phyloP scores from a whole-genome alignment of 2,329 filamentous ascomycete species.

The Aureobasidium uvarum region DNA sequence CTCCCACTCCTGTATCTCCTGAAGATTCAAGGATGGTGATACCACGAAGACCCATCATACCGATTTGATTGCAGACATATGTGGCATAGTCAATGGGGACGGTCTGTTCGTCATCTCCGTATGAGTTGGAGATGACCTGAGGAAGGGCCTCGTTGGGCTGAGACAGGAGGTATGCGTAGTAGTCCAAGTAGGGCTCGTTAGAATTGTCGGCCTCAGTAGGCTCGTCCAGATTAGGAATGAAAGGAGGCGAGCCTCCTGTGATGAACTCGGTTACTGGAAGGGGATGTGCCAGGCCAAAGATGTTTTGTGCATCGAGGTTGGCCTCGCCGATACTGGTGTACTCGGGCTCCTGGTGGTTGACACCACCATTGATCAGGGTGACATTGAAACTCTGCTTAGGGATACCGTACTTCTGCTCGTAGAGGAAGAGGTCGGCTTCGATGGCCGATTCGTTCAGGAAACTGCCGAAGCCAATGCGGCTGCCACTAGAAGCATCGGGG shows the following conservation, averaged over 20 bases:
- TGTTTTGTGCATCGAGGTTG: conserved; percentile 62
- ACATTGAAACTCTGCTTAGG: conserved; percentile 54
- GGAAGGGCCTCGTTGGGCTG: conserved; percentile 57
- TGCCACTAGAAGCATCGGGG: conserved; percentile 43
- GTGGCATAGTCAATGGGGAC: conserved; percentile 59
- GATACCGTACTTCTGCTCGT: conserved; percentile 32
- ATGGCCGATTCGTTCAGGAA: conserved; percentile 32
- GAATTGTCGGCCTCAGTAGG: conserved; percentile 29
- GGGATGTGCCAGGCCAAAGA: conserved; percentile 30
- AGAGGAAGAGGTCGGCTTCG: conserved; percentile 31
- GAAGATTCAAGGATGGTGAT: conserved; percentile 61
- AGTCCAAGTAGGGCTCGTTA: conserved; percentile 67
- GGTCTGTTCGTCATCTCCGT: conserved; percentile 63
- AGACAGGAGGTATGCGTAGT: conserved; percentile 56
- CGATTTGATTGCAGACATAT: conserved; percentile 62
- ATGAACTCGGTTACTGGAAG: conserved; percentile 28
- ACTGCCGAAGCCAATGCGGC: conserved; percentile 50
- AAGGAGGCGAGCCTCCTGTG: conserved; percentile 22
- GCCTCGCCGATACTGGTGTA: conserved; percentile 53
- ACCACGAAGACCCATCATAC: conserved; percentile 63
- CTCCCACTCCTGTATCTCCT: conserved; percentile 60
- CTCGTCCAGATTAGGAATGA: conserved; percentile 9
- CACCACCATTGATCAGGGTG: conserved; percentile 56
- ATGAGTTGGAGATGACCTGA: conserved; percentile 61
- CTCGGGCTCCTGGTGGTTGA: conserved; percentile 45